Percentiles rank a stretch among this genome's conserved stretches.
These are phyloP conservation scores for Syzygium aqueum DNA, from an alignment of 345 rosid genomes.

Conservation along the genomic window DNA sequence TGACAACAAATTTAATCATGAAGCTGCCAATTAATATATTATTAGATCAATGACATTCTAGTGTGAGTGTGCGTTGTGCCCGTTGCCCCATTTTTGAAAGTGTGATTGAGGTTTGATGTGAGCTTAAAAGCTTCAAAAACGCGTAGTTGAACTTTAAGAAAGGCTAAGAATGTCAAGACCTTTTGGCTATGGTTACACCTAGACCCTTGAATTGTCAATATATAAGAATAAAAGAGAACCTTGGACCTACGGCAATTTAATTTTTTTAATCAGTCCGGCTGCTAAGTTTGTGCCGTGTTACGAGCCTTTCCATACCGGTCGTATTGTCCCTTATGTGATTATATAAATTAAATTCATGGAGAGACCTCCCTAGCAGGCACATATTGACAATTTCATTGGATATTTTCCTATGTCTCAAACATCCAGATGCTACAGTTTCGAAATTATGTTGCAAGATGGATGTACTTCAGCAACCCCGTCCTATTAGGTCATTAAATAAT, in stretches of 20 bases:
- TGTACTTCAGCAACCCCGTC: not conserved
- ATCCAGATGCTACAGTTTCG: not conserved
- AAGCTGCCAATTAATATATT: not conserved
- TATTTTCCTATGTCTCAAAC: not conserved
- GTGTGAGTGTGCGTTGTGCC: not conserved
- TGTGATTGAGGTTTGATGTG: not conserved
- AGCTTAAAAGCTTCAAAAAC: not conserved
- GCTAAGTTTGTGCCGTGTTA: constrained; percentile 3
- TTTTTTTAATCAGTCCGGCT: not conserved
- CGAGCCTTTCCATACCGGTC: not conserved
- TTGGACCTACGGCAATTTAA: not conserved
- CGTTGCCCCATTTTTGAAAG: not conserved
- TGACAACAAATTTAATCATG: not conserved
- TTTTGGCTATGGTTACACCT: not conserved
- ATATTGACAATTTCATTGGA: not conserved
- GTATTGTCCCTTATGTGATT: not conserved
- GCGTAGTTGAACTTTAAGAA: not conserved
- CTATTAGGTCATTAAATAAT: not conserved
- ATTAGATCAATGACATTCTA: not conserved
- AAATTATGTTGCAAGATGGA: not conserved
- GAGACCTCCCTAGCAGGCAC: not conserved
- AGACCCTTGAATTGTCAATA: not conserved
- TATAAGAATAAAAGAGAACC: not conserved
- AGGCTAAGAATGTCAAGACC: not conserved
- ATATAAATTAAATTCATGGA: not conserved